Percentiles rank a stretch among this genome's conserved stretches.
Evolutionary conservation across 2,329 filamentous ascomycete species (phyloP).

Genomic region (Aspergillus sp.): DNA sequence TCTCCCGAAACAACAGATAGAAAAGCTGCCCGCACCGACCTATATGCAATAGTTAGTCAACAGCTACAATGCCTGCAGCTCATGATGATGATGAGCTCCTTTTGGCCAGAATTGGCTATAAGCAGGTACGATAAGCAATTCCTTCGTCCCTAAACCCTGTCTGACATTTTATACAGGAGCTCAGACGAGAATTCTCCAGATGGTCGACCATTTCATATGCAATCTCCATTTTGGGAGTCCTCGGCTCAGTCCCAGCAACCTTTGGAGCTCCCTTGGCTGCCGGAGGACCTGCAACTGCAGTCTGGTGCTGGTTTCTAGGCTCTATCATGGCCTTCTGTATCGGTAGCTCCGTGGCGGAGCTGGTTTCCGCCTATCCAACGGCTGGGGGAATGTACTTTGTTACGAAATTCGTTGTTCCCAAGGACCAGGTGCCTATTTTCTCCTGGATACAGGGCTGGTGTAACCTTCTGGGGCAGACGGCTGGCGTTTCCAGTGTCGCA

Average conservation of each 20-base stretch:
- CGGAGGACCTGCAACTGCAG: conserved; percentile 66
- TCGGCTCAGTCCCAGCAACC: conserved; percentile 69
- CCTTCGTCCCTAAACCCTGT: background rate
- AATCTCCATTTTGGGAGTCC: conserved; percentile 66
- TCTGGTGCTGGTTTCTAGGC: conserved; percentile 69
- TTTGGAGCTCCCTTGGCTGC: conserved; percentile 62
- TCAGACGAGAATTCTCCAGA: conserved; percentile 67
- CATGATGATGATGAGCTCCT: conserved; percentile 64
- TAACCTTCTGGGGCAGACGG: conserved; percentile 67
- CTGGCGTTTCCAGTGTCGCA: conserved; percentile 65
- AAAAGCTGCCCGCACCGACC: background rate
- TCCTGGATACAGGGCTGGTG: conserved; percentile 71
- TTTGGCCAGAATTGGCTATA: conserved; percentile 66
- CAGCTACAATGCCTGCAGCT: conserved; percentile 45
- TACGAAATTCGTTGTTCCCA: conserved; percentile 67
- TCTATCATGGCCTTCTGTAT: conserved; percentile 68
- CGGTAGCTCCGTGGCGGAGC: conserved; percentile 66
- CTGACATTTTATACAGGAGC: conserved; percentile 50
- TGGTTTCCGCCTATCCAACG: conserved; percentile 69
- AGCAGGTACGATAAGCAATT: conserved; percentile 54
- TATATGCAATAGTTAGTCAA: background rate
- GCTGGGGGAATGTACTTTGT: conserved; percentile 72
- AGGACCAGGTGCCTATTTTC: conserved; percentile 64
- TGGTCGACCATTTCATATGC: conserved; percentile 71
- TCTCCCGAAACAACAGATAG: conserved; percentile 5